Evolutionary conservation across 169 alveolate species (phyloP).

Genomic region (Plasmodium yoelii): DNA sequence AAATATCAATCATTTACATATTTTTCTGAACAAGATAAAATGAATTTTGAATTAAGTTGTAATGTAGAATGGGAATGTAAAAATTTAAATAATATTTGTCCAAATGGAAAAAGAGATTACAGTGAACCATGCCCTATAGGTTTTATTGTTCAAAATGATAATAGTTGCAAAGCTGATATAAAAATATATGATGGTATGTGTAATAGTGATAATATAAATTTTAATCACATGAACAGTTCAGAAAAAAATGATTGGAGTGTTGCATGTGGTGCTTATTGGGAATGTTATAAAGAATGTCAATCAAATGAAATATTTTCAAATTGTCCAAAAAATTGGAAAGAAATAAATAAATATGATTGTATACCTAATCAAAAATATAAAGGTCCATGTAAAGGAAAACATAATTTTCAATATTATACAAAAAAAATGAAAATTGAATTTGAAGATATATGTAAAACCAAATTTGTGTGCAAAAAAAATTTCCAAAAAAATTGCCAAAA

Average conservation of each 20-base stretch:
- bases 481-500: slow-evolving; percentile 41
- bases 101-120: slow-evolving; percentile 58
- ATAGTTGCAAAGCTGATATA: slow-evolving; percentile 66
- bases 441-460: slow-evolving; percentile 69
- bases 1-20: slow-evolving; percentile 49
- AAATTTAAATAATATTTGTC: slow-evolving; percentile 4
- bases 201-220: slow-evolving; percentile 35
- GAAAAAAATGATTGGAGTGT: slow-evolving; percentile 75
- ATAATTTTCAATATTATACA: slow-evolving; percentile 51
- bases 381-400: slow-evolving; percentile 61
- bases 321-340: slow-evolving; percentile 61
- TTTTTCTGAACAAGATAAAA: slow-evolving; percentile 59
- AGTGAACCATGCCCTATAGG: slow-evolving; percentile 70
- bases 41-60: slow-evolving; percentile 62
- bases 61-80: slow-evolving; percentile 76
- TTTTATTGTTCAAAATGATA: slow-evolving; percentile 53
- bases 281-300: slow-evolving; percentile 55
- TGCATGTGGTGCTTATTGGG: slow-evolving; percentile 77
- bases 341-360: slow-evolving; percentile 61
- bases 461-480: slow-evolving; percentile 26
- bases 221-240: slow-evolving; percentile 41
- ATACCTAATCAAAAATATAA: slow-evolving; percentile 36
- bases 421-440: slow-evolving; percentile 57
- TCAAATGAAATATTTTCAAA: slow-evolving; percentile 12
- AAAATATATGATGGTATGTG: slow-evolving; percentile 65